Evolutionary conservation across 768 basidiomycete species (phyloP), one percentile per base, ranked within the genome.

Genomic region (Lactarius psammicola): DNA sequence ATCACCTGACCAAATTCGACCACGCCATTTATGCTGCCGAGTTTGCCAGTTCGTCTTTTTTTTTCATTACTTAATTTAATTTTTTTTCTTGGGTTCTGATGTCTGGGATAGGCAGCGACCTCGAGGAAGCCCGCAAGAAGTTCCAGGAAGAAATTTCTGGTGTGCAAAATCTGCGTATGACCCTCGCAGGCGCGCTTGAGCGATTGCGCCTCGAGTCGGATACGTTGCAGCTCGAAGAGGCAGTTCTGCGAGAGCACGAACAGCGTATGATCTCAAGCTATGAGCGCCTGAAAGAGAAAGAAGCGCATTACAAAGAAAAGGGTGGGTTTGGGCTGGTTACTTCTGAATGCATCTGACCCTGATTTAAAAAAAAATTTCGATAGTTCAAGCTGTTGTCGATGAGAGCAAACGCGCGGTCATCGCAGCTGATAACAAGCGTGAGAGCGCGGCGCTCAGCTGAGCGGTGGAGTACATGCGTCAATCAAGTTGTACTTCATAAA

Each of bases 91-190:
- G 56, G 13, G 8, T 44, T 31, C 62, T 61, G 40, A 59, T n/a
- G 15, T 33, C 42, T 36, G 31, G 40, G 51, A 28, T 70, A 90
- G 88, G 80, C 23, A 75, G 81, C 17, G 85, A 88, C 70, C 87
- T 87, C 79, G 84, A 82, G 63, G 77, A 83, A 68, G 76, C 85
- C 63, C 82, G 85, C 57, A 76, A 76, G 64, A 81, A 78, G 40
- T 89, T 88, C 71, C 74, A 83, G 55, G 85, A 86, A 65, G 86
- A 90, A 73, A 82, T 90, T 67, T 76, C 80, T 51, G 84, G 84
- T 30, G 80, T 90, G 64, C 84, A 82, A 65, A 77, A 72, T 34
- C 76, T 89, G 30, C 86, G 87, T 58, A 74, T 79, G 34, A 83
- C 85, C 61, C 85, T 89, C 54, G 69, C 77, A 1, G 69, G 75